Evolutionary conservation across 108 stramenopile genomes (phyloP).

Genomic region (Skeletonema marinoi): DNA sequence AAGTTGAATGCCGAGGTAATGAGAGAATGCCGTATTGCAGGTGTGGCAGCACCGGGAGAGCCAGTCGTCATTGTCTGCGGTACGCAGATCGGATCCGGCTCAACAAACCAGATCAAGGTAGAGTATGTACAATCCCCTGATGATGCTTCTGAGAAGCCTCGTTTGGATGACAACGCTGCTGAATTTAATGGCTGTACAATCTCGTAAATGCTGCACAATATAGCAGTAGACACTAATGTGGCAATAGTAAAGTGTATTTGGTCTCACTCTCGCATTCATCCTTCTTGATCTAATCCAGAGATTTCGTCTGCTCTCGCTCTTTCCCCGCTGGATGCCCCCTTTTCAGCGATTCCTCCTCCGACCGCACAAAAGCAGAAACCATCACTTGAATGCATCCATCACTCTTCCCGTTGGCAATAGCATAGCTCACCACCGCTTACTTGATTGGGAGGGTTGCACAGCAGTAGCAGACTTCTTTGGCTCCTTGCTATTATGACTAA

Average conservation of each 20-base stretch:
- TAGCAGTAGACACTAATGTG: neutral
- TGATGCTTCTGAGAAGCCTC: neutral
- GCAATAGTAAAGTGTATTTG: too few species aligned
- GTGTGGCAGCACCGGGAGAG: slow-evolving; percentile 85
- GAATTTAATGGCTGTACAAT: slow-evolving; percentile 1
- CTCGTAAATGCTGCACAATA: neutral
- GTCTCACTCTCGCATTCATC: too few species aligned
- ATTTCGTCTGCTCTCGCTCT: too few species aligned
- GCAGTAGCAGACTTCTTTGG: neutral
- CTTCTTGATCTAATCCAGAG: too few species aligned
- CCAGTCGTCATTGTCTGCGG: slow-evolving; percentile 91
- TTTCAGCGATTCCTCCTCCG: too few species aligned
- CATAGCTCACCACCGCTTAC: too few species aligned
- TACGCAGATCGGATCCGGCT: slow-evolving; percentile 43
- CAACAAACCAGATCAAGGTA: slow-evolving; percentile 84
- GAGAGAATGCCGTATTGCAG: slow-evolving; percentile 19
- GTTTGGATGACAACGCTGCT: neutral
- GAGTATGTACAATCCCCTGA: slow-evolving; percentile 62
- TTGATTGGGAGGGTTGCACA: neutral
- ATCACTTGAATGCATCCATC: too few species aligned
- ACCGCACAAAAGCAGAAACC: too few species aligned
- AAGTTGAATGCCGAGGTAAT: slow-evolving; percentile 46
- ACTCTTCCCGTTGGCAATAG: neutral
- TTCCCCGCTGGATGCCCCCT: too few species aligned
- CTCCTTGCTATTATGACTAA: neutral